Conservation (phyloP, 257 asterid genomes). For the Solanum phureja region DNA sequence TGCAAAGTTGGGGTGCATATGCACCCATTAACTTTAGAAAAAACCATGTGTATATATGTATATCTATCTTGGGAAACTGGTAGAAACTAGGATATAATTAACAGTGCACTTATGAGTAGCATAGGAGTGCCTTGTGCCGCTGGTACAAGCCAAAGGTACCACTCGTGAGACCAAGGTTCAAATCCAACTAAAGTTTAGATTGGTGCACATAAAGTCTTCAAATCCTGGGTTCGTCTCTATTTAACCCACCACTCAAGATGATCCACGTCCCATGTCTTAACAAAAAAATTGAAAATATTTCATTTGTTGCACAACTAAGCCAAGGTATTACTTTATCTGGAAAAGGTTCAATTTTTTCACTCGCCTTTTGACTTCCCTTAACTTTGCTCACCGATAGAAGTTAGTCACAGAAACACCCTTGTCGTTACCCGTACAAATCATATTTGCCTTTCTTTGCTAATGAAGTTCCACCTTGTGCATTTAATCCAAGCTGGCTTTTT, state of each 20-base stretch:
- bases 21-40: no score
- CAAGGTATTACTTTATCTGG: background rate
- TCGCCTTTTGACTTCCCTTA: background rate
- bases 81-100: no score
- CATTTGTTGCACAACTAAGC: background rate
- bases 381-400: background rate
- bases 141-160: no score
- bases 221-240: no score
- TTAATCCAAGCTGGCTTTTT: background rate
- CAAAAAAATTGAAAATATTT: background rate
- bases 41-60: no score
- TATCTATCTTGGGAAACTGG: no score
- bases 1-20: no score
- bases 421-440: background rate
- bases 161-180: no score
- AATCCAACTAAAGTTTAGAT: no score
- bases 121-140: no score
- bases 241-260: background rate
- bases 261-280: background rate
- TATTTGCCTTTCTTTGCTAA: background rate
- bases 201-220: no score
- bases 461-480: background rate
- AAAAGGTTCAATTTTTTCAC: background rate
- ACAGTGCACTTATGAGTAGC: fast-evolving
- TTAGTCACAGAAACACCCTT: background rate